phyloP scores from a whole-genome alignment of 2,329 filamentous ascomycete genomes.

The Colletotrichum cordylinicola region DNA sequence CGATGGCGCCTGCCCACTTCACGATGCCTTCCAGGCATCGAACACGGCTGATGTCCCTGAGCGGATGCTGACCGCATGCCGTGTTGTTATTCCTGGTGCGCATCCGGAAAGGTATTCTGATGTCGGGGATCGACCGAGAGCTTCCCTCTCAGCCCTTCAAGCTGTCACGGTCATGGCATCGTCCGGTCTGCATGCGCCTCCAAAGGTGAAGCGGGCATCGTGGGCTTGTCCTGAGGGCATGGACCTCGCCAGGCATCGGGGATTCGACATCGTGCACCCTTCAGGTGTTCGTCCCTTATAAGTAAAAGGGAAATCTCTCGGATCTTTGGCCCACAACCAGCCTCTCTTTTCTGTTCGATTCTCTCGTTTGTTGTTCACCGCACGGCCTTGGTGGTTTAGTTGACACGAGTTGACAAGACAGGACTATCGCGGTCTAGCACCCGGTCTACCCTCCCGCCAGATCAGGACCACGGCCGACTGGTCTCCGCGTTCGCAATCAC shows the following conservation, averaged over 20 bases:
- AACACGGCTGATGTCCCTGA: not conserved
- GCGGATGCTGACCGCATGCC: not conserved
- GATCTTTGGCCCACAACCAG: not conserved
- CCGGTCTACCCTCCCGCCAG: not conserved
- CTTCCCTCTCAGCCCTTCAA: not conserved
- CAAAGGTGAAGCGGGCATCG: not conserved
- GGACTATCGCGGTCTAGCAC: not conserved
- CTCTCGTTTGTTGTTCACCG: not conserved
- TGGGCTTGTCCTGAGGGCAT: not conserved
- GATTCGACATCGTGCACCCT: not conserved
- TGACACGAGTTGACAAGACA: not conserved
- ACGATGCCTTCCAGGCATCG: not conserved
- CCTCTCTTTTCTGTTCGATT: not conserved
- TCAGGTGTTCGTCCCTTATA: not conserved
- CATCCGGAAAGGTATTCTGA: not conserved
- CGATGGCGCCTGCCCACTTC: not conserved
- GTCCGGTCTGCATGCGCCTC: not conserved
- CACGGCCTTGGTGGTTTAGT: not conserved
- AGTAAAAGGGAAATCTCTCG: not conserved
- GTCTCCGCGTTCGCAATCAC: not conserved
- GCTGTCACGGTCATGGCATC: not conserved
- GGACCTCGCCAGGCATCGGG: not conserved
- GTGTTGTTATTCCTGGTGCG: not conserved
- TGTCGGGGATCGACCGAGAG: not conserved
- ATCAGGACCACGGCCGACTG: not conserved